Evolutionary conservation across 257 asterid species (phyloP), one percentile per base, ranked within the genome.

Genomic region (Marsdenia floribunda): DNA sequence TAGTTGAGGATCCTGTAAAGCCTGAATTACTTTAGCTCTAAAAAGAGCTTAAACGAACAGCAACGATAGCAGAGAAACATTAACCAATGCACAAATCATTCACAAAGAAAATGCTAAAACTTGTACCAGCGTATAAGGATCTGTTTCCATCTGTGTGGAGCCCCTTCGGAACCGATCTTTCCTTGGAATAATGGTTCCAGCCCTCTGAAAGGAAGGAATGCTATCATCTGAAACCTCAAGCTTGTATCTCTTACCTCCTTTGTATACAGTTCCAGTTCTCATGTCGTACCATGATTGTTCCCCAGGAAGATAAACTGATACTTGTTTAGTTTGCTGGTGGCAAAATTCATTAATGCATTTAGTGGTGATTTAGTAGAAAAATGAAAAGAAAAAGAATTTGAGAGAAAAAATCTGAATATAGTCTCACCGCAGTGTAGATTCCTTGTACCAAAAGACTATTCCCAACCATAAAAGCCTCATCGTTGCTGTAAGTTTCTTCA

Each of bases 381-480:
- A 46, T 22, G 40, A 54, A 67, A 46, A 68, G 11, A 65, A 75
- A 58, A 19, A 58, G 53, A 37, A 16, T 40, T 35, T 35, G 70
- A 18, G 67, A 24, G 46, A 37, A 14, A 64, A 72, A 65, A 18
- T 47, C n/a, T 49, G 18, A 18, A 8, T 2, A 59, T 53, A 70
- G 44, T 15, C 70, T 75, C 71, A 95, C 99, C 98, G 91, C 83
- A 24, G 94, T 88, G 84, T 82, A 95, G 84, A 95, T 83, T 76
- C 97, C 99, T 90, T 95, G 99, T 64, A 95, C 99, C 84, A 95
- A 84, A 76, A 95, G 85, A 86, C 94, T 81, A 81, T 85, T 85
- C 37, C 99, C 99, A 61, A 95, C 96, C 98, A 95, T 92, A 82
- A 95, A 92, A 68, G 99, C 97, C 83, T 92, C 99, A 65, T 95